phyloP scores from a whole-genome alignment of 2,329 filamentous ascomycete species.

The Calycina marina region DNA sequence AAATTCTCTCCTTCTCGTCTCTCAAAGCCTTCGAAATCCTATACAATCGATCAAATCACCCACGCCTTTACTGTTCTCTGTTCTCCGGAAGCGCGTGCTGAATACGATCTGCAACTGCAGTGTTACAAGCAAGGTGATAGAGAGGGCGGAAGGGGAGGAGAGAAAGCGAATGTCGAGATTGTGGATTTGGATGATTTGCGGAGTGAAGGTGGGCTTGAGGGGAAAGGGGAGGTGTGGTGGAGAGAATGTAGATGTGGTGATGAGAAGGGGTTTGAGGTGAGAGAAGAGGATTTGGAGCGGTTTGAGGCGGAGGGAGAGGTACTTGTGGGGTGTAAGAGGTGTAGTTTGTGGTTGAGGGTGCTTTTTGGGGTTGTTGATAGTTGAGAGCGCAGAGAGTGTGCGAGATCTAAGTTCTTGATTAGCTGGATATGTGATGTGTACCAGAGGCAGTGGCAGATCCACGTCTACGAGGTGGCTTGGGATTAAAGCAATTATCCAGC shows the following conservation, averaged over 20 bases:
- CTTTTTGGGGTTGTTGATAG: constrained; percentile 41
- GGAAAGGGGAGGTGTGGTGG: constrained; percentile 36
- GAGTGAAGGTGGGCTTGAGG: constrained; percentile 32
- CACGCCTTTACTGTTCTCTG: constrained; percentile 43
- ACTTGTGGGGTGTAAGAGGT: constrained; percentile 50
- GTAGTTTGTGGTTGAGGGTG: constrained; percentile 51
- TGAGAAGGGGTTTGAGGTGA: constrained; percentile 41
- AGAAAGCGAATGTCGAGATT: constrained; percentile 43
- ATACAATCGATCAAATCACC: constrained; percentile 46
- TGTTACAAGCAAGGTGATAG: constrained; percentile 8
- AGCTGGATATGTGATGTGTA: too few species aligned
- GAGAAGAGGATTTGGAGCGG: constrained; percentile 44
- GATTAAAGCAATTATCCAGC: too few species aligned
- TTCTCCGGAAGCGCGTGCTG: constrained; percentile 30
- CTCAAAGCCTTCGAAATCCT: constrained; percentile 10
- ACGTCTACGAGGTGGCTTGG: too few species aligned
- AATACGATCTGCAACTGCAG: constrained; percentile 32
- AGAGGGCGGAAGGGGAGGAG: constrained; percentile 22
- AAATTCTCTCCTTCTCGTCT: constrained; percentile 22
- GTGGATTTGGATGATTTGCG: constrained; percentile 51
- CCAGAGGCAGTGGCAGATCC: too few species aligned
- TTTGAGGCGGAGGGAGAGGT: constrained; percentile 43
- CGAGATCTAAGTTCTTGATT: too few species aligned
- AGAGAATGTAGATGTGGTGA: constrained; percentile 50
- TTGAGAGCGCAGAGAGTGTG: too few species aligned